Base-by-base conservation (phyloP, 306 rosid genomes). In the Pachyrhizus erosus region DNA sequence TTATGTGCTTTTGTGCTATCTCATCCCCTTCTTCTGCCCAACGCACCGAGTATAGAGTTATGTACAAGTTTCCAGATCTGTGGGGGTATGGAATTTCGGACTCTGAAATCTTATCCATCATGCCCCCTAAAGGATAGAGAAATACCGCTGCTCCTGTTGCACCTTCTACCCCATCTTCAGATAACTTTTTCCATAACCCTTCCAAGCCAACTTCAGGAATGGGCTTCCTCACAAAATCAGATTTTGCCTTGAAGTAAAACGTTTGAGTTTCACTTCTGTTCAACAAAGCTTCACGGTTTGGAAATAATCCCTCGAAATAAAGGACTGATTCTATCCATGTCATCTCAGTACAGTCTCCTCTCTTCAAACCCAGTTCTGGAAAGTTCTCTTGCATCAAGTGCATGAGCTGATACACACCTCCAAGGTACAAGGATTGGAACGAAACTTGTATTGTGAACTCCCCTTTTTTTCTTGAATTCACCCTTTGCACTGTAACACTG, bases 311-410 rank as follows among this genome's bases (percentile, higher is more conserved):
- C 9, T 2, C 11, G 12, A 85, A 2, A 61, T 5, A 62, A 24
- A 49, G 57, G 5, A 55, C 62, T 14, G 75, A 81, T 18, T 73
- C 80, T 24, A 73, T 51, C 68, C 80, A 81, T 2, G 48, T 74
- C 84, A 81, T 73, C 37, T 74, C 85, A 49, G 0, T 18, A 42
- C 70, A 74, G 2, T 75, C 85, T 75, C 75, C 85, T 52, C 57
- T 82, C 23, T 75, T 62, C 85, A 75, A 82, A 51, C 81, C 85
- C 27, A 89, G 33, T 43, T 87, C 86, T 2, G 91, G 90, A 51
- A 91, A 89, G 2, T 27, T 66, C 78, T 88, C 70, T 4, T 67
- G 55, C 87, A 91, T 61, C 76, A 88, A 69, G 12, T 85, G 39
- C 8, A 86, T 58, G 18, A 88, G 75, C 29, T 82, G 1, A 65